These are phyloP conservation scores for Vitis cinerea DNA, from an alignment of 164 flowering plant species.

Conservation along the genomic window DNA sequence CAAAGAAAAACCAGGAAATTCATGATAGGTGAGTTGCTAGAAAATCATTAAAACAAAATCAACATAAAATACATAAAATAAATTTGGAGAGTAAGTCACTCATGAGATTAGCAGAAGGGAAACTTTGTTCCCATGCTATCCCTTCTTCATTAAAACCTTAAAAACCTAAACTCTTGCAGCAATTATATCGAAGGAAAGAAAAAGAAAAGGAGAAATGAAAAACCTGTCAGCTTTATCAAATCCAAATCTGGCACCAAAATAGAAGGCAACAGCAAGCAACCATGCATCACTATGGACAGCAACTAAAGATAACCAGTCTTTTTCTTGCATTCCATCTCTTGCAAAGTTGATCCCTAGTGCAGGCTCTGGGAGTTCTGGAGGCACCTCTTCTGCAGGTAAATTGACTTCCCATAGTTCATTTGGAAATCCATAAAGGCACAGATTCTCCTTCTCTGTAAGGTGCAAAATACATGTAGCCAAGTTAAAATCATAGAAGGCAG, in stretches of 20 bases:
- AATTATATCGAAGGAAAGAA: background rate
- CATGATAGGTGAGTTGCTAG: no score
- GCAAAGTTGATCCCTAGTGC: slow-evolving; percentile 79
- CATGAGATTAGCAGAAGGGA: no score
- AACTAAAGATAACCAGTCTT: slow-evolving; percentile 74
- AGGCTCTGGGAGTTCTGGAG: slow-evolving; percentile 85
- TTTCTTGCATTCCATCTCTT: slow-evolving; percentile 77
- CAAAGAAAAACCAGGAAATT: no score
- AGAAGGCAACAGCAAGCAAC: slow-evolving; percentile 75
- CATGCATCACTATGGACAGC: slow-evolving; percentile 83
- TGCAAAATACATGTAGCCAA: no score
- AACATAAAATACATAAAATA: no score
- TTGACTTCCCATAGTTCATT: slow-evolving; percentile 80
- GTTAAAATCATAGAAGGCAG: no score
- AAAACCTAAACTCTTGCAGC: background rate
- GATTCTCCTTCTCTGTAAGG: slow-evolving; percentile 65
- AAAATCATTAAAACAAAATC: no score
- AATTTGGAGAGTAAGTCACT: no score
- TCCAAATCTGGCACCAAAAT: slow-evolving; percentile 76
- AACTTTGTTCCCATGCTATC: background rate
- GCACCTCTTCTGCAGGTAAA: slow-evolving; percentile 81
- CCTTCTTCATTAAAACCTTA: background rate
- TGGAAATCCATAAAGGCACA: slow-evolving; percentile 76
- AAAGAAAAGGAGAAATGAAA: background rate
- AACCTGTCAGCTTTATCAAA: slow-evolving; percentile 76